These are phyloP conservation scores for Cladophialophora carrionii DNA, from an alignment of 2,329 filamentous ascomycete genomes.

Conservation along the genomic window DNA sequence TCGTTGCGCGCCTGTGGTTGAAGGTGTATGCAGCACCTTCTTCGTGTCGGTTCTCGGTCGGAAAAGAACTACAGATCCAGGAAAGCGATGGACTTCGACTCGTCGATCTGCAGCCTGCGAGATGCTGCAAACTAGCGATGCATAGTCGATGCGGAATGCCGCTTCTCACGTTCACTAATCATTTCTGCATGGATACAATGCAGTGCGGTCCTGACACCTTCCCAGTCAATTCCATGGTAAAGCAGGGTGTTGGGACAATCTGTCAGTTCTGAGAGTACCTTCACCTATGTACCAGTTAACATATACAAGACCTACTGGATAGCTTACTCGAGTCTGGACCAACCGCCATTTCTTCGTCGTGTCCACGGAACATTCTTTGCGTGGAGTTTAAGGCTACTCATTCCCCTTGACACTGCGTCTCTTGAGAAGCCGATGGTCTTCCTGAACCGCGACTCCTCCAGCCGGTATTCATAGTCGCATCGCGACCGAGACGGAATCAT, in stretches of 20 bases:
- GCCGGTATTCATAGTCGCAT: slow-evolving; percentile 6
- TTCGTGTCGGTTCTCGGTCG: background rate
- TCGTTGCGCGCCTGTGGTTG: background rate
- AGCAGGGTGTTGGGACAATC: background rate
- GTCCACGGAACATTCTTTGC: slow-evolving; percentile 4
- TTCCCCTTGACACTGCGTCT: background rate
- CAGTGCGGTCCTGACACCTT: background rate
- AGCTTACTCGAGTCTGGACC: slow-evolving; percentile 13
- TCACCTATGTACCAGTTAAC: background rate
- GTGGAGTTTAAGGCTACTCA: background rate
- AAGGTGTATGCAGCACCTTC: background rate
- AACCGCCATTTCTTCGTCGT: slow-evolving; percentile 3
- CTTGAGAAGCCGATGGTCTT: background rate
- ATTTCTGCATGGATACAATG: background rate
- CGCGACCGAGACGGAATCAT: slow-evolving; percentile 6
- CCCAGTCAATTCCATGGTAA: background rate
- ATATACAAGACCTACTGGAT: background rate
- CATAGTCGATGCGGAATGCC: background rate
- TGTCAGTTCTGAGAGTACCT: background rate
- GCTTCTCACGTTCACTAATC: background rate
- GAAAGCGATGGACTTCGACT: background rate
- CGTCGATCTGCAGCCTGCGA: background rate
- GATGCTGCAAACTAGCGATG: background rate
- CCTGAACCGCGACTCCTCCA: slow-evolving; percentile 13
- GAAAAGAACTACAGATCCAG: background rate